phyloP scores from a whole-genome alignment of 495 filamentous ascomycete species.

The Talaromyces adpressus region DNA sequence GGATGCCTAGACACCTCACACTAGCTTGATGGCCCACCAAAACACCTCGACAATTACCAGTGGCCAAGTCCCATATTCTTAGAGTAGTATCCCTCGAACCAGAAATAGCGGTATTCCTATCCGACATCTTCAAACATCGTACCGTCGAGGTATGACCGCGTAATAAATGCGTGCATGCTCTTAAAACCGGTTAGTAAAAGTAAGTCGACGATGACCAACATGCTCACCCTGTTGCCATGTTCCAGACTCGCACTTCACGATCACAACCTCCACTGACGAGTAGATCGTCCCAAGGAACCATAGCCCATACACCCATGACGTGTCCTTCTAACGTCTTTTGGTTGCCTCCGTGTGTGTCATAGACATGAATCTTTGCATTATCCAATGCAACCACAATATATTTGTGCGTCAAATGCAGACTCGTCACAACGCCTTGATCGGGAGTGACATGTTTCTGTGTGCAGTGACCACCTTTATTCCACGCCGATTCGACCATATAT shows the following conservation, averaged over 20 bases:
- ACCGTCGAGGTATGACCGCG: constrained; percentile 96
- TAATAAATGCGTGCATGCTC: constrained; percentile 71
- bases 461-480: constrained; percentile 79
- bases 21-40: constrained; percentile 94
- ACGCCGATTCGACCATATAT: constrained; percentile 95
- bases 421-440: constrained; percentile 94
- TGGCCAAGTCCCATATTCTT: constrained; percentile 87
- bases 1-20: constrained; percentile 90
- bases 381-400: constrained; percentile 97
- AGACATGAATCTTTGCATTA: constrained; percentile 97
- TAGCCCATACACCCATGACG: constrained; percentile 99
- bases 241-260: constrained; percentile 94
- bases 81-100: constrained; percentile 93
- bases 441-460: constrained; percentile 81
- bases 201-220: not conserved
- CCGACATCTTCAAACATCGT: constrained; percentile 95
- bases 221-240: constrained; percentile 86
- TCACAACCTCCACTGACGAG: constrained; percentile 96
- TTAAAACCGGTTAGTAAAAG: constrained; percentile 17
- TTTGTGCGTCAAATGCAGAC: constrained; percentile 85
- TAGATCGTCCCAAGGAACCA: constrained; percentile 96
- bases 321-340: constrained; percentile 89
- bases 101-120: constrained; percentile 86
- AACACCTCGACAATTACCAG: constrained; percentile 83
- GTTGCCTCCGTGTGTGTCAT: constrained; percentile 81